phyloP scores from a whole-genome alignment of 306 rosid genomes.

The Purshia tridentata region DNA sequence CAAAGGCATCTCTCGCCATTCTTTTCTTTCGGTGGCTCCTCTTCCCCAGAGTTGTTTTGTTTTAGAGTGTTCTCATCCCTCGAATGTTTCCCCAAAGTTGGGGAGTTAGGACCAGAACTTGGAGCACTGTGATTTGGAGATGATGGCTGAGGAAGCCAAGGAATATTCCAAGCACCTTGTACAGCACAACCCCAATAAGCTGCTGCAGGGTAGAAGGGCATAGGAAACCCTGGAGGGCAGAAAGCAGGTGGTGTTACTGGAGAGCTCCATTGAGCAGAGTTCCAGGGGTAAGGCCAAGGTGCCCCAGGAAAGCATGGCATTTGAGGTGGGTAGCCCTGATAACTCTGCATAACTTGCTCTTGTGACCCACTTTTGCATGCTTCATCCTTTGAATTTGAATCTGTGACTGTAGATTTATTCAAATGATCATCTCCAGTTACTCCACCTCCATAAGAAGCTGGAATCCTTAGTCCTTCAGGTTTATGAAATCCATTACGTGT shows the following conservation, averaged over 20 bases:
- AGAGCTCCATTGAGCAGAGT: conserved; percentile 44
- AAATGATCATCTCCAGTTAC: conserved; percentile 33
- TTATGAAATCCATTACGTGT: conserved; percentile 36
- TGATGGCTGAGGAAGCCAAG: conserved; percentile 47
- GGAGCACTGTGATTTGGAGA: conserved; percentile 26
- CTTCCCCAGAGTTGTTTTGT: conserved; percentile 27
- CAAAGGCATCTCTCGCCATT: conserved; percentile 43
- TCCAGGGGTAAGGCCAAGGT: conserved; percentile 55
- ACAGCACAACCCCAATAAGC: conserved; percentile 50
- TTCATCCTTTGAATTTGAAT: conserved; percentile 31
- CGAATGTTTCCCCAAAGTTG: conserved; percentile 53
- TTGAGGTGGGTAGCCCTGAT: conserved; percentile 42
- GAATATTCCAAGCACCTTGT: conserved; percentile 44
- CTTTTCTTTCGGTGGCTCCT: conserved; percentile 30
- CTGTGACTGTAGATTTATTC: conserved; percentile 30
- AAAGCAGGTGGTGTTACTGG: conserved; percentile 41
- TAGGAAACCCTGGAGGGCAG: conserved; percentile 49
- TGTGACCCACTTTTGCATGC: conserved; percentile 33
- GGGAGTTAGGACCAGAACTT: conserved; percentile 43
- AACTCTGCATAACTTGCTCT: conserved; percentile 38
- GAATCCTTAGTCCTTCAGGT: conserved; percentile 34
- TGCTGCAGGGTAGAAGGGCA: conserved; percentile 48
- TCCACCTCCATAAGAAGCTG: conserved; percentile 30
- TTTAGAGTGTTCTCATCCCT: conserved; percentile 39
- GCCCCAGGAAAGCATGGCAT: conserved; percentile 45